Conservation (phyloP, 257 asterid species). For the Rubia yunnanensis region DNA sequence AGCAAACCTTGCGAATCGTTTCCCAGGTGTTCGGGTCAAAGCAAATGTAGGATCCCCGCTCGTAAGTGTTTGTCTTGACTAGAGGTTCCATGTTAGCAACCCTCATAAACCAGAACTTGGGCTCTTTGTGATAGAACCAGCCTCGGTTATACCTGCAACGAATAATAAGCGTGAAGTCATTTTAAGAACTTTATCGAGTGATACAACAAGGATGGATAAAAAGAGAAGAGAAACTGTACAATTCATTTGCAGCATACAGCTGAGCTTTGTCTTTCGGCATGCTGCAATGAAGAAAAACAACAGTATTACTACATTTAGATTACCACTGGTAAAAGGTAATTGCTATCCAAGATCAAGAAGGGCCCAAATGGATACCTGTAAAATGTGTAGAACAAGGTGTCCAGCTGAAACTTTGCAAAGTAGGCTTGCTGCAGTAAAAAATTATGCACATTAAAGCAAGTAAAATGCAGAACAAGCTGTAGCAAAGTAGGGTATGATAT, state of each 20-base stretch:
- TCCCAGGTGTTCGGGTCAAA: constrained; percentile 99
- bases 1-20: constrained; percentile 76
- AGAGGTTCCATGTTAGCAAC: constrained; percentile 75
- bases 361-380: constrained; percentile 40
- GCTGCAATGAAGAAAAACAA: constrained; percentile 43
- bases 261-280: constrained; percentile 99
- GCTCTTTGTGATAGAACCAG: constrained; percentile 90
- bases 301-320: neutral
- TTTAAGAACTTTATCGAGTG: neutral
- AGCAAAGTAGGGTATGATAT: constrained; percentile 1
- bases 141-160: constrained; percentile 74
- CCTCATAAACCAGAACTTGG: constrained; percentile 61
- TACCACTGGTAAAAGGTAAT: neutral
- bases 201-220: neutral
- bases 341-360: neutral
- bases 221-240: constrained; percentile 43
- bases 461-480: constrained; percentile 11
- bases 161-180: neutral
- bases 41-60: constrained; percentile 82
- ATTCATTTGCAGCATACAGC: constrained; percentile 81
- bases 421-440: constrained; percentile 66
- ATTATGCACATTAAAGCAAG: constrained; percentile 27
- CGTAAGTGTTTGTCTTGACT: constrained; percentile 61
- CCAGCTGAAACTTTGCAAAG: constrained; percentile 78
- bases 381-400: constrained; percentile 79